A percentile compares a stretch with the other conserved stretches of the same genome.
These are phyloP conservation scores for Candida khao-thaluensis DNA, from an alignment of 805 yeast genomes.

Conservation along the genomic window DNA sequence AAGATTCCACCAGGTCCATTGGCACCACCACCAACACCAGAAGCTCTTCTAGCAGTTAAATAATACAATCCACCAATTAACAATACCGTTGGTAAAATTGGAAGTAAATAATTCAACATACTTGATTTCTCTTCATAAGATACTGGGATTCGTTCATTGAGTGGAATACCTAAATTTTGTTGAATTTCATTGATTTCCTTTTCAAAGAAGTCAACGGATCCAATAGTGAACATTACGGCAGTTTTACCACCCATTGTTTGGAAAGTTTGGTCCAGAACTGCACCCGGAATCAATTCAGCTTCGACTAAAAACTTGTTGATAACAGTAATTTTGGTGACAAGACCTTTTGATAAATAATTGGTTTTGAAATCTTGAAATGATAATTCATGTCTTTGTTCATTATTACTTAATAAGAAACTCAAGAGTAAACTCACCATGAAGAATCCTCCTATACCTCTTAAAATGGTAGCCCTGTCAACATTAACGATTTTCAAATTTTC, in stretches of 20 bases:
- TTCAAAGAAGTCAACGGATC: conserved; percentile 83
- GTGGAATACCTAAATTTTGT: conserved; percentile 64
- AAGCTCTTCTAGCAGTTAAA: conserved; percentile 54
- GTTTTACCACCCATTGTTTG: conserved; percentile 38
- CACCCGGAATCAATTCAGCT: conserved; percentile 55
- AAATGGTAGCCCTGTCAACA: conserved; percentile 18
- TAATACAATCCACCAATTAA: conserved; percentile 77
- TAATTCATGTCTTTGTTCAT: conserved; percentile 25
- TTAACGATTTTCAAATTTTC: conserved; percentile 33
- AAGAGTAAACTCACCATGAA: conserved; percentile 19
- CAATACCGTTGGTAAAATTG: conserved; percentile 77
- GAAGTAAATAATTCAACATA: conserved; percentile 59
- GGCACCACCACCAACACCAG: conserved; percentile 46
- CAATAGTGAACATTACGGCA: conserved; percentile 75
- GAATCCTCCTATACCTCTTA: conserved; percentile 20
- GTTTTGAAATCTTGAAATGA: conserved; percentile 83
- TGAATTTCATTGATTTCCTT: conserved; percentile 75
- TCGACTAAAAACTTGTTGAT: conserved; percentile 71
- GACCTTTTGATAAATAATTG: conserved; percentile 73
- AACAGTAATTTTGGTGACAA: conserved; percentile 71
- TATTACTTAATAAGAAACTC: conserved; percentile 12
- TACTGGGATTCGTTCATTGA: conserved; percentile 74
- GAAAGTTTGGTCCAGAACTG: conserved; percentile 43
- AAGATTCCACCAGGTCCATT: conserved; percentile 75
- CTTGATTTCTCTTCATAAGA: conserved; percentile 69